Conservation (phyloP, 495 filamentous ascomycete genomes). For the Aspergillus cavernicola region DNA sequence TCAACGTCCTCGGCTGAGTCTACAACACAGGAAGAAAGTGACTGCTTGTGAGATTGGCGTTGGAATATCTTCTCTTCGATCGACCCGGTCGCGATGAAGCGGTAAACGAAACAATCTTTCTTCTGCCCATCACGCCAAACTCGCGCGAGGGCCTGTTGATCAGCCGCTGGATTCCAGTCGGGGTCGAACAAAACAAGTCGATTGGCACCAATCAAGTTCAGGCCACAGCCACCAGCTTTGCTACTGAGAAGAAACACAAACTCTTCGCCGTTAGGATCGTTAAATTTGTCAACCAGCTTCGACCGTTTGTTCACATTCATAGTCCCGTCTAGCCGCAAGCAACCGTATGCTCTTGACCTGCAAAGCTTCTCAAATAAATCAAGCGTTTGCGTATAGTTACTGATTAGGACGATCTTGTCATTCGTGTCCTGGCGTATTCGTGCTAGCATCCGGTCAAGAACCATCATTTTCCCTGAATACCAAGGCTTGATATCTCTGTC, state of each 20-base stretch:
- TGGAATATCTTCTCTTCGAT: constrained; percentile 99
- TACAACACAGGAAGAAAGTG: constrained; percentile 93
- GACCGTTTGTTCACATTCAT: constrained; percentile 97
- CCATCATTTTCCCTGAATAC: constrained; percentile 99
- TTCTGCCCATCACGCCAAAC: constrained; percentile 99
- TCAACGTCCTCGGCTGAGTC: constrained; percentile 97
- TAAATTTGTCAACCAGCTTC: constrained; percentile 98
- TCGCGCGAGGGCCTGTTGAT: constrained; percentile 94
- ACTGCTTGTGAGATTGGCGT: constrained; percentile 96
- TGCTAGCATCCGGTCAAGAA: constrained; percentile 96
- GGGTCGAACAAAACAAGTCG: constrained; percentile 96
- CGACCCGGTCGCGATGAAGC: constrained; percentile 95
- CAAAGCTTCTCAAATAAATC: constrained; percentile 94
- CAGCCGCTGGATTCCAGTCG: constrained; percentile 98
- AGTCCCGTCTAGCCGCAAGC: constrained; percentile 84
- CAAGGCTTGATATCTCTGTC: constrained; percentile 91
- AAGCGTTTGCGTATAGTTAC: constrained; percentile 95
- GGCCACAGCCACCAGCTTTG: constrained; percentile 94
- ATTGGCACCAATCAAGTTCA: constrained; percentile 97
- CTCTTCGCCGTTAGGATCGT: constrained; percentile 84
- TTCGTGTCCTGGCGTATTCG: constrained; percentile 95
- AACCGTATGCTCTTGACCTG: constrained; percentile 77
- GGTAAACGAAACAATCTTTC: constrained; percentile 99
- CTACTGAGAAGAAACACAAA: constrained; percentile 95
- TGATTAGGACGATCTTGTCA: constrained; percentile 99